Conservation (phyloP, 192 early-diverging fungal genomes). For the Podila verticillata region DNA sequence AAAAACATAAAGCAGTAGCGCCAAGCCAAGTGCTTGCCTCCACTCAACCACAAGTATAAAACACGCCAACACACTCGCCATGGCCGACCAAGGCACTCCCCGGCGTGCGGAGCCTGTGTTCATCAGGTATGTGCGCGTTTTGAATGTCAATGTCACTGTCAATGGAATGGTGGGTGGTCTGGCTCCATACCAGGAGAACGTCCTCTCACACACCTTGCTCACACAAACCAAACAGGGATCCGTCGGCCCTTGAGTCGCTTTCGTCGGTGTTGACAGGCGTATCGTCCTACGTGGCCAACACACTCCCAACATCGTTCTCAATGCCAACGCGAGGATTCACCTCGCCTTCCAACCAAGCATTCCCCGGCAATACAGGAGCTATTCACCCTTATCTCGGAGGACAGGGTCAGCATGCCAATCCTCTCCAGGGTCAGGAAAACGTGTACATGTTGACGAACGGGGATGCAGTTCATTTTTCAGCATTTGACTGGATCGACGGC, state of each 20-base stretch:
- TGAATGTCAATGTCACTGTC: neutral
- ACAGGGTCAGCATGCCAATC: conserved; percentile 31
- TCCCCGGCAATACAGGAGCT: neutral
- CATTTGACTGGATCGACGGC: conserved; percentile 46
- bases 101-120: conserved; percentile 62
- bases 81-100: conserved; percentile 11
- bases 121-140: conserved; percentile 43
- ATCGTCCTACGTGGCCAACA: conserved; percentile 71
- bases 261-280: conserved; percentile 69
- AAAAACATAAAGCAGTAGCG: neutral
- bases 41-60: neutral
- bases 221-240: conserved; percentile 60
- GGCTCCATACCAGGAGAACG: neutral
- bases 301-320: conserved; percentile 58
- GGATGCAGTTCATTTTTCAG: conserved; percentile 39
- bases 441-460: conserved; percentile 38
- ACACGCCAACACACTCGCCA: neutral
- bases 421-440: conserved; percentile 38
- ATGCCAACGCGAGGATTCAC: conserved; percentile 35
- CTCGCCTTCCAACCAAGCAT: conserved; percentile 31
- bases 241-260: conserved; percentile 67
- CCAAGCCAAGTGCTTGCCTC: neutral
- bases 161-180: neutral
- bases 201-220: neutral
- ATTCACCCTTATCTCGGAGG: conserved; percentile 10